These are phyloP conservation scores for Aspergillus panamensis DNA, from an alignment of 495 filamentous ascomycete species.

Conservation along the genomic window DNA sequence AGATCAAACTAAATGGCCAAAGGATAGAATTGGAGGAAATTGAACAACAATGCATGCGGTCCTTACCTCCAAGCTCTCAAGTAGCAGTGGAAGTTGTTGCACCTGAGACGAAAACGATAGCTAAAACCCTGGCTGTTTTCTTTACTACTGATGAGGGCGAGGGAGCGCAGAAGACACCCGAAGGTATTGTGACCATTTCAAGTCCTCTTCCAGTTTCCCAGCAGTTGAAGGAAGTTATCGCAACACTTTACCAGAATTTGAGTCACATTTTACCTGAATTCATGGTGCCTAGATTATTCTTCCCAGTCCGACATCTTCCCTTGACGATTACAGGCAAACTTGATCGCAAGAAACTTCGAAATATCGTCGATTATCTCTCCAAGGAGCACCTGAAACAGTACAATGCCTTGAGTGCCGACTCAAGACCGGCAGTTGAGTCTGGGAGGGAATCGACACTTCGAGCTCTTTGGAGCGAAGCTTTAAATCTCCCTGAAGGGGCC, in stretches of 20 bases:
- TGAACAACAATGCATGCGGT: conserved; percentile 49
- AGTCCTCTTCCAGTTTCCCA: conserved; percentile 37
- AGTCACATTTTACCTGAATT: conserved; percentile 42
- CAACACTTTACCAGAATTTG: conserved; percentile 35
- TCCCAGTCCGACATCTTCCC: conserved; percentile 55
- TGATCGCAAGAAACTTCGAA: conserved; percentile 54
- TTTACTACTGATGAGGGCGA: conserved; percentile 35
- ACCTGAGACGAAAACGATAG: conserved; percentile 32
- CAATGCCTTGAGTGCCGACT: conserved; percentile 33
- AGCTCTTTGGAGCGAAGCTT: conserved; percentile 20
- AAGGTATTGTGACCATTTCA: conserved; percentile 14
- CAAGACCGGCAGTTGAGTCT: conserved; percentile 25
- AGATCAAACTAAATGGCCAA: conserved; percentile 64
- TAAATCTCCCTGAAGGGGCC: conserved; percentile 20
- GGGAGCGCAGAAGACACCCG: conserved; percentile 20
- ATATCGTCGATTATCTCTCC: conserved; percentile 35
- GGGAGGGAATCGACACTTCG: conserved; percentile 34
- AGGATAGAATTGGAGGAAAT: conserved; percentile 65
- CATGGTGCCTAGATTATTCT: conserved; percentile 62
- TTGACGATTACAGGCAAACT: conserved; percentile 57
- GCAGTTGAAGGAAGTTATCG: conserved; percentile 29
- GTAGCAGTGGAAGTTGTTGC: conserved; percentile 44
- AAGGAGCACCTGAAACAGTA: conserved; percentile 42
- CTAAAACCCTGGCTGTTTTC: conserved; percentile 43
- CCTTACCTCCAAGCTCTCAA: conserved; percentile 33